Conservation (phyloP, 352 stramenopile genomes). For the Bremia lactucae region DNA sequence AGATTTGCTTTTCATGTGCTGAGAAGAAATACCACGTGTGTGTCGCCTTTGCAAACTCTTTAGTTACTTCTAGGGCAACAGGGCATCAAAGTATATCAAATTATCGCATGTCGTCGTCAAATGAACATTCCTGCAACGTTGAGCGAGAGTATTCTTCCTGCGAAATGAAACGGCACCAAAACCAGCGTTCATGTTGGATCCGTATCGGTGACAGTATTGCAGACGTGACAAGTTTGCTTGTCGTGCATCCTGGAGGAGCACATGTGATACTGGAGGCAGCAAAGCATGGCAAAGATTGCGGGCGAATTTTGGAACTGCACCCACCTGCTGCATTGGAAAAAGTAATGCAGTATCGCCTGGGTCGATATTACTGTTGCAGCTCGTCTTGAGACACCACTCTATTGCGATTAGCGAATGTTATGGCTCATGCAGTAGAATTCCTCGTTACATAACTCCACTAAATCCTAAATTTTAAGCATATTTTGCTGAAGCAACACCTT, state of each 20-base stretch:
- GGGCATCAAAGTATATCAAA: too few relatives aligned
- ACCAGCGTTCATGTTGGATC: constrained; percentile 83
- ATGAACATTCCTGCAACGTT: constrained; percentile 23
- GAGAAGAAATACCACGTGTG: constrained; percentile 68
- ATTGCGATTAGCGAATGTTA: background rate
- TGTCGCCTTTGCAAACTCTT: constrained; percentile 30
- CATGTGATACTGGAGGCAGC: constrained; percentile 48
- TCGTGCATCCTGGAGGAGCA: constrained; percentile 79
- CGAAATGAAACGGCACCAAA: constrained; percentile 80
- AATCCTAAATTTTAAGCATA: too few relatives aligned
- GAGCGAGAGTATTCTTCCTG: constrained; percentile 79
- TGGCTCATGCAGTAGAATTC: background rate
- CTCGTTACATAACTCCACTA: too few relatives aligned
- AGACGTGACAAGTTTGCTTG: constrained; percentile 86
- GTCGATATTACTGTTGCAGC: constrained; percentile 53
- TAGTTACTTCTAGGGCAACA: constrained; percentile 11
- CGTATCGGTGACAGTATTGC: constrained; percentile 82
- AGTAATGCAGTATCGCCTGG: constrained; percentile 46
- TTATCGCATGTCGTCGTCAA: constrained; percentile 12
- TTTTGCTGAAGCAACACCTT: background rate
- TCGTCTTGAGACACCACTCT: constrained; percentile 12
- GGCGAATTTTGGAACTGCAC: constrained; percentile 40
- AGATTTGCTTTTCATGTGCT: constrained; percentile 59
- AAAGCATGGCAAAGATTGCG: constrained; percentile 40
- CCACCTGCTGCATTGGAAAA: constrained; percentile 31